phyloP scores from a whole-genome alignment of 176 grass and related monocot species.

The Metroxylon sagu region DNA sequence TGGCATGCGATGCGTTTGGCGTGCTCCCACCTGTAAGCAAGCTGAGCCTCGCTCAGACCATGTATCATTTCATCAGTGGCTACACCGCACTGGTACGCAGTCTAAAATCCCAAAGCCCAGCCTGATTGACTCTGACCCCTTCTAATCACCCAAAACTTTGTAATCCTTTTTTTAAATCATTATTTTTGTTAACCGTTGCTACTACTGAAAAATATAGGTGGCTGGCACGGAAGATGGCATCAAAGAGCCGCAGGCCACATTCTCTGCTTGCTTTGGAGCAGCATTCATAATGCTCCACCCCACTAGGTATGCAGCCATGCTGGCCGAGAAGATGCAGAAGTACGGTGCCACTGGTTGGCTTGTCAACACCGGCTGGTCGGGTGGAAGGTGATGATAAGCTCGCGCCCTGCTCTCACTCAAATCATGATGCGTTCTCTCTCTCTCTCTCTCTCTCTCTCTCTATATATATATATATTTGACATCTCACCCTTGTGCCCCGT shows the following conservation, averaged over 20 bases:
- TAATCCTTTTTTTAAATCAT: too few species aligned
- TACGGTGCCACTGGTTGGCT: constrained; percentile 95
- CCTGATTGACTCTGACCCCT: too few species aligned
- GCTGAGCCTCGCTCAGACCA: constrained; percentile 83
- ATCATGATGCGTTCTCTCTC: too few species aligned
- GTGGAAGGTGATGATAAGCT: constrained; percentile 46
- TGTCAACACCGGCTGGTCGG: constrained; percentile 98
- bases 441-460: too few species aligned
- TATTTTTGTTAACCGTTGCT: neutral
- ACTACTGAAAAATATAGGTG: constrained; percentile 30
- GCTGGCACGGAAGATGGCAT: constrained; percentile 93
- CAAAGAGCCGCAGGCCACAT: constrained; percentile 94
- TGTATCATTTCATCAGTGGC: constrained; percentile 99
- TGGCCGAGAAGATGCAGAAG: constrained; percentile 98
- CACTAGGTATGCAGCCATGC: constrained; percentile 92
- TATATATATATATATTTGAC: too few species aligned
- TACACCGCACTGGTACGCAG: constrained; percentile 75
- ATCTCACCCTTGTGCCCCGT: neutral
- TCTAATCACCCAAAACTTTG: too few species aligned
- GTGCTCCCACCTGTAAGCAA: constrained; percentile 98
- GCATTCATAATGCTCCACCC: constrained; percentile 99
- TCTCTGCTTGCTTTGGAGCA: constrained; percentile 94
- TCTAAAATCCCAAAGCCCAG: too few species aligned
- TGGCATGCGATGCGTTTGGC: constrained; percentile 91
- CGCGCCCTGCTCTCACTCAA: too few species aligned